These are phyloP conservation scores for Eutrema yunnanense DNA, from an alignment of 345 rosid species.

Conservation along the genomic window DNA sequence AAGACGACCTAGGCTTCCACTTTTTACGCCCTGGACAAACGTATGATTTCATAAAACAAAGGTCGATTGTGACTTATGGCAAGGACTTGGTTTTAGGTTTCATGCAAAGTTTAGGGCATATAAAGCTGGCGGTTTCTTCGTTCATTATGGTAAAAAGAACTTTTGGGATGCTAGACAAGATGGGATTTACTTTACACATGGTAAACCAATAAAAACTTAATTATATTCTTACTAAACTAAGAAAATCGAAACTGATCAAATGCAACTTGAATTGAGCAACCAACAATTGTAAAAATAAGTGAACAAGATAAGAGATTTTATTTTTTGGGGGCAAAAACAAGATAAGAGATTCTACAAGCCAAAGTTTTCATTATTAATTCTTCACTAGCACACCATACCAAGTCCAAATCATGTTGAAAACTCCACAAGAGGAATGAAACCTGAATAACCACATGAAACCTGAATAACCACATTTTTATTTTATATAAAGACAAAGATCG, in stretches of 20 bases:
- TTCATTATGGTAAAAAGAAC: neutral
- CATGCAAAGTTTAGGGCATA: conserved; percentile 2
- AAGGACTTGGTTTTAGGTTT: neutral
- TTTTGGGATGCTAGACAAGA: neutral
- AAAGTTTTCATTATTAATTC: neutral
- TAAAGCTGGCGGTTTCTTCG: neutral
- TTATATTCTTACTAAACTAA: too few species aligned
- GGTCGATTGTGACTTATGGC: neutral
- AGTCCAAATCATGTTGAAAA: too few species aligned
- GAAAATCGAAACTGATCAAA: neutral
- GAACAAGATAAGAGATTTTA: neutral
- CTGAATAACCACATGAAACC: too few species aligned
- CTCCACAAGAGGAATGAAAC: too few species aligned
- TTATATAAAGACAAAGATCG: too few species aligned
- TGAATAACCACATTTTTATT: too few species aligned
- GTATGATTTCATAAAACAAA: neutral
- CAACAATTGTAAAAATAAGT: neutral
- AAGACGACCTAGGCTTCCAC: neutral
- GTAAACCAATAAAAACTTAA: neutral
- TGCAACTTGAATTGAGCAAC: neutral
- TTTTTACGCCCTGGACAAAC: neutral
- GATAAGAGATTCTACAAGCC: neutral
- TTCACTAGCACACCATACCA: neutral
- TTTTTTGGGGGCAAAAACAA: too few species aligned
- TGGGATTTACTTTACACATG: neutral